These are phyloP conservation scores for Globisporangium okanoganense DNA, from an alignment of 352 stramenopile genomes.

Conservation along the genomic window DNA sequence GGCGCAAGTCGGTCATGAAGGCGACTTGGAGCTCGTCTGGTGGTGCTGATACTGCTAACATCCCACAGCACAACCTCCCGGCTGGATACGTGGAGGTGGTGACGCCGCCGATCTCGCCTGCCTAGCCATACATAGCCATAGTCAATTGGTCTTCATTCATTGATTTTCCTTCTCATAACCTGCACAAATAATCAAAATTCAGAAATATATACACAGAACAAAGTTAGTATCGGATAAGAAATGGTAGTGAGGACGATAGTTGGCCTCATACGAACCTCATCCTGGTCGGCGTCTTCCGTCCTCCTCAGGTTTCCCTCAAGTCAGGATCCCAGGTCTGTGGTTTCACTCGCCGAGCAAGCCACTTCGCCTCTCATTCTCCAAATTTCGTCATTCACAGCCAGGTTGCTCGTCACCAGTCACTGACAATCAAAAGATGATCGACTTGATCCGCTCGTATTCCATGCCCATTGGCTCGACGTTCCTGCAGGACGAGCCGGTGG, in stretches of 20 bases:
- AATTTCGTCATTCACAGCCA: not conserved
- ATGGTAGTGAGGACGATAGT: not conserved
- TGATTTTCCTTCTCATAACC: not conserved
- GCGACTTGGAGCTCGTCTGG: not conserved
- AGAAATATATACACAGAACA: not conserved
- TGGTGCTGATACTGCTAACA: not conserved
- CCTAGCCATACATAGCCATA: conserved; percentile 1
- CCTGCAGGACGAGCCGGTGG: conserved; percentile 18
- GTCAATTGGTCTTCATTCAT: not conserved
- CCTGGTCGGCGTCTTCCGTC: conserved; percentile 2
- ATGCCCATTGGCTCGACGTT: conserved; percentile 16
- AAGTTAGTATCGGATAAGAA: conserved; percentile 3
- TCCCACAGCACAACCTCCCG: not conserved
- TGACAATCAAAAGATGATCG: conserved; percentile 4
- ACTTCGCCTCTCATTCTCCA: not conserved
- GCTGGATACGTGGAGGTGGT: conserved; percentile 9
- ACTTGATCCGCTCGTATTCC: conserved; percentile 9
- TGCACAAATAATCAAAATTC: not conserved
- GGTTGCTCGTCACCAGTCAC: not conserved
- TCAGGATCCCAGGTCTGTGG: not conserved
- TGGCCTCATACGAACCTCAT: not conserved
- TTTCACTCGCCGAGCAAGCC: not conserved
- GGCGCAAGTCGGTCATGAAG: conserved; percentile 17
- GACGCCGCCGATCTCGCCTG: conserved; percentile 10
- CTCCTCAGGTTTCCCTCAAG: not conserved